These are phyloP conservation scores for Cytospora mali DNA, from an alignment of 2,329 filamentous ascomycete genomes.

Conservation along the genomic window DNA sequence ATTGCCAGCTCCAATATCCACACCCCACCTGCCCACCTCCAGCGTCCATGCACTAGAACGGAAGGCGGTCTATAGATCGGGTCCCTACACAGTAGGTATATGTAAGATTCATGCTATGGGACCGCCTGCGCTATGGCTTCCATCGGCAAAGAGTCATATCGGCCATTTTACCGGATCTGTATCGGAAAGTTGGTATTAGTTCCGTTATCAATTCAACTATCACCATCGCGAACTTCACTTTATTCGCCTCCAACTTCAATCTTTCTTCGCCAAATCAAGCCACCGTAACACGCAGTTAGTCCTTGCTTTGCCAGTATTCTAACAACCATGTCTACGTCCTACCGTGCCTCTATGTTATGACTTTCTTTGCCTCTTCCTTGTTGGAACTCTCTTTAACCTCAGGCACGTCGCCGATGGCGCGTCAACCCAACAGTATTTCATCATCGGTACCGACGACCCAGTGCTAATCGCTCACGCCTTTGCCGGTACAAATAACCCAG, in stretches of 20 bases:
- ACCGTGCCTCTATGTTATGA: constrained; percentile 4
- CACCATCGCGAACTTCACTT: constrained; percentile 1
- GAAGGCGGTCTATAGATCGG: constrained; percentile 14
- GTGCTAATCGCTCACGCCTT: neutral
- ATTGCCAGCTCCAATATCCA: neutral
- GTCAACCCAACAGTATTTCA: neutral
- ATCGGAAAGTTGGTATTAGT: neutral
- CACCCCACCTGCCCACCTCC: neutral
- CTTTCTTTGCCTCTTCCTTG: neutral
- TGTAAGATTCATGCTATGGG: neutral
- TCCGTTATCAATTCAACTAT: constrained; percentile 8
- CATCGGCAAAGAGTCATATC: constrained; percentile 22
- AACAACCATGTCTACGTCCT: constrained; percentile 17
- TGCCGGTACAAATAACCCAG: neutral
- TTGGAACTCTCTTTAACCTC: neutral
- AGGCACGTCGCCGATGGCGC: constrained; percentile 6
- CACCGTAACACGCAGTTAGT: neutral
- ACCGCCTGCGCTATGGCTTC: neutral
- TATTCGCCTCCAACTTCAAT: neutral
- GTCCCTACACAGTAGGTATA: constrained; percentile 3
- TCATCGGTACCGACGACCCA: neutral
- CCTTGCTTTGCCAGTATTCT: constrained; percentile 8
- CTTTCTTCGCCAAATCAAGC: neutral
- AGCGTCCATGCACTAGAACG: constrained; percentile 4
- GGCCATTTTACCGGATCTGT: neutral